Conservation (phyloP, 2,329 filamentous ascomycete genomes). For the Monilinia vaccinii-corymbosi region DNA sequence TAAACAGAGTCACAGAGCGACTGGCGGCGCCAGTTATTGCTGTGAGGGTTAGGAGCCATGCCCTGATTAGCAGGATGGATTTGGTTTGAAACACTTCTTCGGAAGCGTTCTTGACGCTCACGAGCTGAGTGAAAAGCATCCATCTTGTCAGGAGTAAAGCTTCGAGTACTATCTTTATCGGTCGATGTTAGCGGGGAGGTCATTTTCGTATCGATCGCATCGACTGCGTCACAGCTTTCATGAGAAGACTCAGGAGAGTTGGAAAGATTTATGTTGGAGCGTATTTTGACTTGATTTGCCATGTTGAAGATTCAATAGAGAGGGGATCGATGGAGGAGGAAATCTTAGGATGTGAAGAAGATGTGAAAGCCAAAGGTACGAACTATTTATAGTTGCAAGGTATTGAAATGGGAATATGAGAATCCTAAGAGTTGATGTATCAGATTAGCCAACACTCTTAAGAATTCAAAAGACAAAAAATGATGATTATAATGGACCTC, state of each 20-base stretch:
- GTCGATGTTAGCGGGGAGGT: slow-evolving; percentile 17
- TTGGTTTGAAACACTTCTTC: neutral
- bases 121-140: slow-evolving; percentile 12
- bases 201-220: slow-evolving; percentile 19
- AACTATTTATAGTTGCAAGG: slow-evolving; percentile 7
- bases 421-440: neutral
- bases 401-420: neutral
- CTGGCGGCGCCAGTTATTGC: neutral
- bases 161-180: slow-evolving; percentile 10
- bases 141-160: slow-evolving; percentile 11
- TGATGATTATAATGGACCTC: neutral
- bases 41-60: neutral
- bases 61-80: neutral
- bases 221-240: slow-evolving; percentile 2
- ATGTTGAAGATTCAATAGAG: neutral
- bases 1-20: neutral
- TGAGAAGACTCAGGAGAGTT: neutral
- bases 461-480: neutral
- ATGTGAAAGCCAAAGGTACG: slow-evolving; percentile 8
- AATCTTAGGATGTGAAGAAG: neutral
- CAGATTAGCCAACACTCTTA: slow-evolving; percentile 1
- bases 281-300: slow-evolving; percentile 2
- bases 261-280: slow-evolving; percentile 1
- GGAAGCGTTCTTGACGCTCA: slow-evolving; percentile 6
- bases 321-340: neutral